phyloP scores from a whole-genome alignment of 2,329 filamentous ascomycete species.

The Diaporthe amygdali region DNA sequence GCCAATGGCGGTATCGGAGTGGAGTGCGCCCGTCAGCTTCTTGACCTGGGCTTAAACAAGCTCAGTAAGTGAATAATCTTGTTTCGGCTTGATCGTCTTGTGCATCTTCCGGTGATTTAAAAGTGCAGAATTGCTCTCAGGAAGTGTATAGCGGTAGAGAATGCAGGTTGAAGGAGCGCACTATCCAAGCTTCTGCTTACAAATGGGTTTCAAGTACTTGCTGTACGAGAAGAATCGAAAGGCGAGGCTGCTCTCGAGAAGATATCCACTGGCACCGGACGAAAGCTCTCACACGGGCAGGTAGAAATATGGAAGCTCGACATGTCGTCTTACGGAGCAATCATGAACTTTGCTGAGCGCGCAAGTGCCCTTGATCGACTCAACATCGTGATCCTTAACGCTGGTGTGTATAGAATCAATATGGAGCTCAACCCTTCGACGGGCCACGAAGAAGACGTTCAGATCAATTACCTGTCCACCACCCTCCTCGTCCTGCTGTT shows the following conservation, averaged over 20 bases:
- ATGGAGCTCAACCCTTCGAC: neutral
- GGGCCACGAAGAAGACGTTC: constrained; percentile 14
- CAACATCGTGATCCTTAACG: constrained; percentile 9
- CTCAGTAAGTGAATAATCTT: constrained; percentile 28
- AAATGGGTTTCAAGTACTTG: constrained; percentile 31
- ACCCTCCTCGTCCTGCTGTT: constrained; percentile 5
- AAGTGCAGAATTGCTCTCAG: no score
- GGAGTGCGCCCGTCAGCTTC: constrained; percentile 40
- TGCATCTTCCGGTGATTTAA: no score
- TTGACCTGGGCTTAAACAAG: constrained; percentile 35
- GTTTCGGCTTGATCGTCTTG: no score
- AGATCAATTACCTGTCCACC: constrained; percentile 17
- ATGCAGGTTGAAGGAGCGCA: no score
- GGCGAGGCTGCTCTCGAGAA: neutral
- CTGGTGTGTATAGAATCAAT: neutral
- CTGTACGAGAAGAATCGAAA: constrained; percentile 38
- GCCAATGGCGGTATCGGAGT: constrained; percentile 44
- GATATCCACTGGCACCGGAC: constrained; percentile 28
- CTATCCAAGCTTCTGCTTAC: neutral
- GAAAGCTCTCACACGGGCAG: constrained; percentile 28
- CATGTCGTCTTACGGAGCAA: constrained; percentile 40
- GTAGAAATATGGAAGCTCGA: constrained; percentile 46
- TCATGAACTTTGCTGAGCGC: neutral
- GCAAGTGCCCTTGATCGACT: neutral
- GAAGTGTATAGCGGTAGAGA: no score